Evolutionary conservation across 192 early-diverging fungal genomes (phyloP), one percentile per base, ranked within the genome.

Genomic region (Entomortierella lignicola): DNA sequence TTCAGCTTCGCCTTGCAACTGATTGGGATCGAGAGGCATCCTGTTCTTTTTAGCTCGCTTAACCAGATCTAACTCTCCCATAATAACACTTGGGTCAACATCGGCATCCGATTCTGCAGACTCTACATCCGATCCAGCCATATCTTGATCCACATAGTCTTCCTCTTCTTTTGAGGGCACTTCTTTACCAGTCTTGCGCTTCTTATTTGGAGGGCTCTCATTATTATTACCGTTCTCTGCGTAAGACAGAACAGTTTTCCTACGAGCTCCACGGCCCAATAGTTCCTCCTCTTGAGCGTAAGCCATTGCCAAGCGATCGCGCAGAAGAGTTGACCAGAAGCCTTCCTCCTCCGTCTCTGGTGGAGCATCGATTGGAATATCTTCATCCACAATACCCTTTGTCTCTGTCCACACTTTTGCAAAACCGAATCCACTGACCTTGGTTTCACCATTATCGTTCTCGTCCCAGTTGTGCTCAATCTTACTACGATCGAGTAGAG

Each of bases 401-500:
- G 60, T 86, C 23, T 91, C 90, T 11, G 77, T 79, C 92, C 92
- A 93, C 21, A 93, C 77, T 60, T 87, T 86, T 6, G 91, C 86
- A 67, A 91, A 91, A 4, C 88, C 82, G 71, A 93, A 91, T 0
- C 82, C 63, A 20, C 65, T 65, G 10, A 75, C 67, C 37, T 80
- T 80, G 18, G 69, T 70, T 21, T 80, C 68, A 34, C 79, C 84
- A 63, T 80, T 69, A 51, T 64, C 70, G 48, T 74, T 57, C 3
- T 74, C 77, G 10, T 59, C 29, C 47, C 29, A 39, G 30, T 44
- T 72, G 50, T 86, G 81, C 31, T 72, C 77, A 50, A 80, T 71
- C 64, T 88, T 81, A 64, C 75, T 77, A 32, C 90, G 85, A 52
- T 92, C 89, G 8, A 93, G 73, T 15, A 92, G 73, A 11, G 83